Evolutionary conservation across 208 protist species (phyloP), one percentile per base, ranked within the genome.

Genomic region (Acanthamoeba healyi): DNA sequence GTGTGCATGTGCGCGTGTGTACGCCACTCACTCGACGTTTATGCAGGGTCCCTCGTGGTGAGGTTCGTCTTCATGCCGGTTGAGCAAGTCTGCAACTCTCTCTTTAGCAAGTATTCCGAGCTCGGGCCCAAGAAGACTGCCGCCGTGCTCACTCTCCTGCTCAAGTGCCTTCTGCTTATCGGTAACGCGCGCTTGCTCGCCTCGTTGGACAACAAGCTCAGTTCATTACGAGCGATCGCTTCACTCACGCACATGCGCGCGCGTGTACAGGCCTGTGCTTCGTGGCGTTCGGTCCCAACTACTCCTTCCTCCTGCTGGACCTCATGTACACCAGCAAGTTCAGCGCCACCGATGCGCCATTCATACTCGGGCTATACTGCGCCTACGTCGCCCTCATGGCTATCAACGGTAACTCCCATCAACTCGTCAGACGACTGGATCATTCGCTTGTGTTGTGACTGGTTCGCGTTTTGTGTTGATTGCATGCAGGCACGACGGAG

Each of bases 351-450:
- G 79, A 88, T 9, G 79, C 79, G 6, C 79, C 79, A 17, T 88
- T 65, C 36, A 88, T 88, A 9, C 79, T 88, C 34, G 79, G 79
- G 10, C 51, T 54, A 7, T 88, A 88, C 79, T 88, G 79, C 44
- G 15, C 63, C 46, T 88, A 88, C 79, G 79, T 88, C 32, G 79
- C 79, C 9, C 36, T 88, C 22, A 88, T 88, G 79, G 79, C 79
- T 19, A 29, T 88, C n/a, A 88, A 88, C 32, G 79, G 79, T 61
- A n/a, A n/a, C n/a, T n/a, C n/a, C n/a, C n/a, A n/a, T n/a, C n/a
- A n/a, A n/a, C n/a, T n/a, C n/a, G n/a, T n/a, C n/a, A n/a, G n/a
- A n/a, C n/a, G n/a, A n/a, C n/a, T n/a, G n/a, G n/a, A n/a, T n/a
- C n/a, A 40, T 15, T 7, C 0, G 4, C 46, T 61, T 63, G 4